A percentile compares a stretch with the other conserved stretches of the same genome.
Evolutionary conservation across 768 basidiomycete species (phyloP).

Genomic region (Podaxis sp.): DNA sequence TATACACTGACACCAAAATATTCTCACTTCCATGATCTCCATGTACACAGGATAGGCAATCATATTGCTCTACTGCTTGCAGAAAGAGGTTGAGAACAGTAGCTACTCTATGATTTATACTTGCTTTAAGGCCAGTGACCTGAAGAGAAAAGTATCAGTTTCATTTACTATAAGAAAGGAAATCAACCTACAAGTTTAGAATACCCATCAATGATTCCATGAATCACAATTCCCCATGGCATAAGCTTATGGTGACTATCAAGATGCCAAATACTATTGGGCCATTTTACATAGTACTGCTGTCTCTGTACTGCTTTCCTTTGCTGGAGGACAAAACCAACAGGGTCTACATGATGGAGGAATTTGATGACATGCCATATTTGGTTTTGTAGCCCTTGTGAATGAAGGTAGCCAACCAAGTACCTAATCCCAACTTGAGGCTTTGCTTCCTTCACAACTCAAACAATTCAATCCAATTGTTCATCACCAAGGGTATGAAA

Average conservation of each 20-base stretch:
- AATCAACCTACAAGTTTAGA: constrained; percentile 21
- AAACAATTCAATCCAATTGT: too few species aligned
- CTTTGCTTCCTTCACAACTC: too few species aligned
- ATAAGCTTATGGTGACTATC: constrained; percentile 38
- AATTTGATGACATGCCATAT: constrained; percentile 16
- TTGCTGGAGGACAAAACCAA: constrained; percentile 23
- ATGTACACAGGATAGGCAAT: constrained; percentile 26
- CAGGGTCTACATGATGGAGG: constrained; percentile 25
- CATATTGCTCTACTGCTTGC: constrained; percentile 22
- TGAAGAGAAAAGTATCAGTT: background rate
- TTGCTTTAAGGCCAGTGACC: constrained; percentile 30
- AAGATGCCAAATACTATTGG: constrained; percentile 32
- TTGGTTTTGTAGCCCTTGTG: too few species aligned
- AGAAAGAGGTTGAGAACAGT: constrained; percentile 33
- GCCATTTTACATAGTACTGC: constrained; percentile 21
- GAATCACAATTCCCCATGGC: constrained; percentile 28
- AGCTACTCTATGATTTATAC: constrained; percentile 30
- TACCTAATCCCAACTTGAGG: too few species aligned
- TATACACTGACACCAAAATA: constrained; percentile 19
- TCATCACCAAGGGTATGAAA: background rate
- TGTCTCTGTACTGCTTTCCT: constrained; percentile 19
- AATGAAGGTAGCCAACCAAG: too few species aligned
- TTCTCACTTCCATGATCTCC: constrained; percentile 38
- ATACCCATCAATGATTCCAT: constrained; percentile 26
- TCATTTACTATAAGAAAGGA: background rate